Percentiles rank a stretch among this genome's conserved stretches.
Evolutionary conservation across 164 flowering plant species (phyloP).

Genomic region (Vitis cinerea): DNA sequence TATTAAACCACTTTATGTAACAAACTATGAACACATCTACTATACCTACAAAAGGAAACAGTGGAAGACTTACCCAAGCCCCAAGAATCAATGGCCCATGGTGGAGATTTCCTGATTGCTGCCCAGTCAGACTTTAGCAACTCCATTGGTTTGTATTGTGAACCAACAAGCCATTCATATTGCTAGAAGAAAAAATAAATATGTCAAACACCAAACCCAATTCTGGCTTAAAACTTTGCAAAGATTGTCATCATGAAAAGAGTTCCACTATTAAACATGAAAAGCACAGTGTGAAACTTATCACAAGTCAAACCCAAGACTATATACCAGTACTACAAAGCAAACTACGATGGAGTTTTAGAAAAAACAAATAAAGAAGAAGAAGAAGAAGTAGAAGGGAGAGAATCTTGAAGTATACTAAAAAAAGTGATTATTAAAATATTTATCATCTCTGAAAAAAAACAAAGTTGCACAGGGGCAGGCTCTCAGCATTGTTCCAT

Average conservation of each 20-base stretch:
- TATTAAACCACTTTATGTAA: no score
- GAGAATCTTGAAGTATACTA: no score
- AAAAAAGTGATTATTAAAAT: no score
- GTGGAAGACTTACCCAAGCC: constrained; percentile 74
- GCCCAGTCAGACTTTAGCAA: constrained; percentile 83
- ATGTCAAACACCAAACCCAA: constrained; percentile 11
- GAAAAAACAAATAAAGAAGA: background rate
- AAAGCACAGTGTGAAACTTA: background rate
- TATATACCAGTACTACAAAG: background rate
- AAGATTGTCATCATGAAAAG: background rate
- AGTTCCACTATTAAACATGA: background rate
- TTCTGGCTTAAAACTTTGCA: no score
- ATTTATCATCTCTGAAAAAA: no score
- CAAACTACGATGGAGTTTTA: background rate
- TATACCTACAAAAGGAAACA: background rate
- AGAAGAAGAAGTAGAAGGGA: background rate
- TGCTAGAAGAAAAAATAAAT: constrained; percentile 49
- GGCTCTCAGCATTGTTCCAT: no score
- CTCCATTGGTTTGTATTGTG: constrained; percentile 93
- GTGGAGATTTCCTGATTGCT: constrained; percentile 83
- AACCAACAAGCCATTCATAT: constrained; percentile 89
- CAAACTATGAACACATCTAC: background rate
- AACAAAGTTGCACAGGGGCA: no score
- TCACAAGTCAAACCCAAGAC: background rate
- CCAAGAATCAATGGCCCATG: constrained; percentile 99